These are phyloP conservation scores for Penicillium paxilli DNA, from an alignment of 495 filamentous ascomycete species.

Conservation along the genomic window DNA sequence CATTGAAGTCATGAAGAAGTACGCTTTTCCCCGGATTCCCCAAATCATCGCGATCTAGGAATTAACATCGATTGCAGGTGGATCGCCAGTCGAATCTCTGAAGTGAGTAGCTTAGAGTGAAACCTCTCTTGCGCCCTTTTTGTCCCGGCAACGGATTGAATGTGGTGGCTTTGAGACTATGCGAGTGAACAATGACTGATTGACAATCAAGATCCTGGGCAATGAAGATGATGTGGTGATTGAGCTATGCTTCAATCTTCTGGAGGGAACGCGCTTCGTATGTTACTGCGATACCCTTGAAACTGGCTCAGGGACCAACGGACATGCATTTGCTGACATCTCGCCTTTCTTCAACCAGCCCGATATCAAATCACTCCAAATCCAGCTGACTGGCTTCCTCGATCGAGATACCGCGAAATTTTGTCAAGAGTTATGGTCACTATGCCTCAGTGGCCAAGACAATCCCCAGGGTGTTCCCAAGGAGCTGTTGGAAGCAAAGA, in stretches of 20 bases:
- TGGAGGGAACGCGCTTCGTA: slow-evolving; percentile 81
- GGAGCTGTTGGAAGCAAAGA: slow-evolving; percentile 94
- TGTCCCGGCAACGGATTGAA: not conserved
- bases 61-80: slow-evolving; percentile 57
- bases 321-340: slow-evolving; percentile 7
- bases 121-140: not conserved
- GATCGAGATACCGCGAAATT: slow-evolving; percentile 90
- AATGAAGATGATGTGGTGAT: slow-evolving; percentile 94
- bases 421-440: slow-evolving; percentile 90
- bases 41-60: slow-evolving; percentile 1
- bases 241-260: slow-evolving; percentile 84
- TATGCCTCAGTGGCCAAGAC: slow-evolving; percentile 85
- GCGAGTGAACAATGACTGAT: not conserved
- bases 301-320: too few relatives aligned
- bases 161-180: not conserved
- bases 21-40: slow-evolving; percentile 15
- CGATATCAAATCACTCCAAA: slow-evolving; percentile 91
- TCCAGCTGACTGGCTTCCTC: slow-evolving; percentile 90
- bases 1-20: slow-evolving; percentile 97
- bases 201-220: slow-evolving; percentile 58
- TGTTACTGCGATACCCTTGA: slow-evolving; percentile 31
- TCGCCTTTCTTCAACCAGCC: slow-evolving; percentile 57
- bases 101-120: slow-evolving; percentile 19
- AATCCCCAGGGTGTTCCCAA: slow-evolving; percentile 90
- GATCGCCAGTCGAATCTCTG: slow-evolving; percentile 84